Evolutionary conservation across 2,329 filamentous ascomycete genomes (phyloP).

Genomic region (Fusarium buxicola): DNA sequence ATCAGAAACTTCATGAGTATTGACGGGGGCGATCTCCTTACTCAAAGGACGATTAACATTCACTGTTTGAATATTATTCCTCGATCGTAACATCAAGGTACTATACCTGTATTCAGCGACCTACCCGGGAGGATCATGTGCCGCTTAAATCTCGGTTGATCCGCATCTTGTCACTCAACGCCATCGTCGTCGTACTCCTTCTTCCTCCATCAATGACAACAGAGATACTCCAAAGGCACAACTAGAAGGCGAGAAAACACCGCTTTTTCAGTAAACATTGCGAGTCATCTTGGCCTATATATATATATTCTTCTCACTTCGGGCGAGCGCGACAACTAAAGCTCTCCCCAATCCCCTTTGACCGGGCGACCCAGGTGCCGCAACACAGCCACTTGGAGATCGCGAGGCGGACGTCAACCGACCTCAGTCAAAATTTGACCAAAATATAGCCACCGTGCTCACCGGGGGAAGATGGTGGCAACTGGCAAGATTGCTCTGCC

Average conservation of each 20-base stretch:
- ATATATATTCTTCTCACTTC: not conserved
- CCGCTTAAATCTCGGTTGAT: slow-evolving; percentile 32
- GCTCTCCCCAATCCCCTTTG: not conserved
- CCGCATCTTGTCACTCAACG: not conserved
- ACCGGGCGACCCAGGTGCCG: not conserved
- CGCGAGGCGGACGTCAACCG: not conserved
- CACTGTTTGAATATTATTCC: no score
- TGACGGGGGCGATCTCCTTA: no score
- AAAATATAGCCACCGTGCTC: not conserved
- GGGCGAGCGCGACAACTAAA: not conserved
- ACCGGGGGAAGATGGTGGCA: slow-evolving; percentile 38
- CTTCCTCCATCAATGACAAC: slow-evolving; percentile 5
- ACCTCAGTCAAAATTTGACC: not conserved
- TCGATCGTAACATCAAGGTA: no score
- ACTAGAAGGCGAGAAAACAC: not conserved
- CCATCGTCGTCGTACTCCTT: not conserved
- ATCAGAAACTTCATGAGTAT: no score
- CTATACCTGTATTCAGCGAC: no score
- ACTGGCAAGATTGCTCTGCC: slow-evolving; percentile 47
- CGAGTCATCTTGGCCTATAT: not conserved
- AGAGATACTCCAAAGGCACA: not conserved
- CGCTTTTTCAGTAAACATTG: not conserved
- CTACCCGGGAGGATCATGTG: slow-evolving; percentile 2
- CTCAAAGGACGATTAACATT: no score
- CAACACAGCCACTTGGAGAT: not conserved